These are phyloP conservation scores for Verticillium isaacii DNA, from an alignment of 2,329 filamentous ascomycete genomes.

Conservation along the genomic window DNA sequence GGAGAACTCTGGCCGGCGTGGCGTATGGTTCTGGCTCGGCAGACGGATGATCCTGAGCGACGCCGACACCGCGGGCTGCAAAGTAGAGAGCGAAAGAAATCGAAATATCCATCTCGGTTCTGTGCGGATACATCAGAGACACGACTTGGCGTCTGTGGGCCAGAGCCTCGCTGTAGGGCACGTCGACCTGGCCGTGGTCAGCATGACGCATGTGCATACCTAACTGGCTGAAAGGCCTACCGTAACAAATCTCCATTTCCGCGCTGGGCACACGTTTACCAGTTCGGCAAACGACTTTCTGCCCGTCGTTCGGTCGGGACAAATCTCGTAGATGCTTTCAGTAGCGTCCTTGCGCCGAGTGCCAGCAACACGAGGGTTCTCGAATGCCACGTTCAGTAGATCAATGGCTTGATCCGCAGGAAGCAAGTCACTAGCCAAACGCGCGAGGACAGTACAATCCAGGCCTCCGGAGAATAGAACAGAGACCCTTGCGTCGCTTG, in stretches of 20 bases:
- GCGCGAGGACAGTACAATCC: conserved; percentile 84
- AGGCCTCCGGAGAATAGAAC: conserved; percentile 91
- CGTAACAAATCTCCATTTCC: conserved; percentile 78
- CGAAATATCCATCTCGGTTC: conserved; percentile 98
- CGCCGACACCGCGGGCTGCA: conserved; percentile 69
- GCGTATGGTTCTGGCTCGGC: conserved; percentile 42
- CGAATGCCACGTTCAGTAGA: conserved; percentile 92
- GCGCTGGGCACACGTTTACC: conserved; percentile 57
- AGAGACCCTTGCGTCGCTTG: conserved; percentile 54
- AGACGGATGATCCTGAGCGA: conserved; percentile 26
- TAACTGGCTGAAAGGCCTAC: conserved; percentile 31
- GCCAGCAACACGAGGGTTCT: conserved; percentile 75
- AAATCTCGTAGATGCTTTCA: conserved; percentile 64
- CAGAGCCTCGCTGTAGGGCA: conserved; percentile 72
- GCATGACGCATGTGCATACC: not conserved
- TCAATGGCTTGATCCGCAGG: conserved; percentile 68
- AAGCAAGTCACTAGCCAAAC: conserved; percentile 72
- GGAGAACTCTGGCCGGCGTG: conserved; percentile 73
- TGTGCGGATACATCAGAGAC: conserved; percentile 82
- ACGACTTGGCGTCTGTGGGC: conserved; percentile 66
- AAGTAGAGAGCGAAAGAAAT: conserved; percentile 95
- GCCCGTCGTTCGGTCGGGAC: conserved; percentile 86
- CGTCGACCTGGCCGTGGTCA: conserved; percentile 53
- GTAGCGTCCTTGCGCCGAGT: conserved; percentile 33
- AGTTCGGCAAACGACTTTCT: conserved; percentile 77